phyloP scores from a whole-genome alignment of 805 yeast species.

The Myxozyma melibiosi region DNA sequence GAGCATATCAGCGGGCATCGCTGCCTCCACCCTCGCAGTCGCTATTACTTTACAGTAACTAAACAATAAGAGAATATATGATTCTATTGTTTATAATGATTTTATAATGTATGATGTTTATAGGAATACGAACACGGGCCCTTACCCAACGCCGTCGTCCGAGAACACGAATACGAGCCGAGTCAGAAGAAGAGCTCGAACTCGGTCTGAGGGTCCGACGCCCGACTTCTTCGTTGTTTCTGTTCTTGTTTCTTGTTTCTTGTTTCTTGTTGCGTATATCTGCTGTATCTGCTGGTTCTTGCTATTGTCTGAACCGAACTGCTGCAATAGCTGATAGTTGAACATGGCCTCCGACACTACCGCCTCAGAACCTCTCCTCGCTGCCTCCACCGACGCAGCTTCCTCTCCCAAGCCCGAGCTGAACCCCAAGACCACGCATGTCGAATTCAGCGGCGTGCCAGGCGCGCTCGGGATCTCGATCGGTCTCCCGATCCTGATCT shows the following conservation, averaged over 20 bases:
- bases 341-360: neutral
- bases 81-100: no score
- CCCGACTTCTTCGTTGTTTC: no score
- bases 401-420: slow-evolving; percentile 15
- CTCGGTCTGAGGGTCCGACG: no score
- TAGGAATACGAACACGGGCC: neutral
- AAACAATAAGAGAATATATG: no score
- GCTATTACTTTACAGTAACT: no score
- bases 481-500: slow-evolving; percentile 66
- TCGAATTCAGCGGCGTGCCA: slow-evolving; percentile 75
- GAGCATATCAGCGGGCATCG: slow-evolving; percentile 1
- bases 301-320: no score
- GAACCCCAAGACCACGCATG: slow-evolving; percentile 71
- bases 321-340: neutral
- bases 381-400: neutral
- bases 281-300: no score
- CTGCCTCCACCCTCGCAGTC: neutral
- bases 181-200: neutral
- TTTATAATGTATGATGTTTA: no score
- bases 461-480: slow-evolving; percentile 72
- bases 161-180: slow-evolving; percentile 13
- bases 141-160: neutral
- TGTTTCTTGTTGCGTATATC: no score
- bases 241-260: neutral
- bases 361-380: slow-evolving; percentile 16